Percentiles rank a stretch among this genome's conserved stretches.
phyloP scores from a whole-genome alignment of 345 rosid genomes.

The Eucalyptus coolabah region DNA sequence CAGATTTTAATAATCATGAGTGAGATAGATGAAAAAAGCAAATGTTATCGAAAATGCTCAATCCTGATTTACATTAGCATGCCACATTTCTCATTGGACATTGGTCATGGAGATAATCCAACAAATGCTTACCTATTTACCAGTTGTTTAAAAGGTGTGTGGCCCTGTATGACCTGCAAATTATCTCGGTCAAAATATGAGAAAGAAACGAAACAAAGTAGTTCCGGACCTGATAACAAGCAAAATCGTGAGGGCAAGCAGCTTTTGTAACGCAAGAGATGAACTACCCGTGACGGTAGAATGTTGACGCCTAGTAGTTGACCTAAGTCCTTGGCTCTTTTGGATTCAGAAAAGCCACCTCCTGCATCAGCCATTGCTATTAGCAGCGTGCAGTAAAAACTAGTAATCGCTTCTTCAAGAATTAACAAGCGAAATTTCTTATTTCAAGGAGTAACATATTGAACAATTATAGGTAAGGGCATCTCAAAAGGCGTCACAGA shows the following conservation, averaged over 20 bases:
- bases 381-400: not conserved
- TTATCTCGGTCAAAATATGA: not conserved
- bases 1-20: not conserved
- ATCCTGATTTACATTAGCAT: not conserved
- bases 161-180: slow-evolving; percentile 72
- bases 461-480: not conserved
- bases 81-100: not conserved
- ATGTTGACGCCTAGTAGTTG: slow-evolving; percentile 38
- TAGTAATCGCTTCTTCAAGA: not conserved
- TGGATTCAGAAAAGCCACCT: slow-evolving; percentile 74
- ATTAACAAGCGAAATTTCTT: not conserved
- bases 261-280: not conserved
- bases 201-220: not conserved
- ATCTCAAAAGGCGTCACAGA: not conserved
- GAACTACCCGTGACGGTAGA: slow-evolving; percentile 52
- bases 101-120: not conserved
- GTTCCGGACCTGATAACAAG: not conserved
- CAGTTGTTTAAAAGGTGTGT: slow-evolving; percentile 66
- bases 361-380: slow-evolving; percentile 16
- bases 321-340: slow-evolving; percentile 65
- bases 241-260: not conserved
- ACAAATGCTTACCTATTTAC: slow-evolving; percentile 25
- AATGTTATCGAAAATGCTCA: not conserved
- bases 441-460: not conserved
- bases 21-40: not conserved